Evolutionary conservation across 148 eudicot species (phyloP).

Genomic region (Diospyros kaki): DNA sequence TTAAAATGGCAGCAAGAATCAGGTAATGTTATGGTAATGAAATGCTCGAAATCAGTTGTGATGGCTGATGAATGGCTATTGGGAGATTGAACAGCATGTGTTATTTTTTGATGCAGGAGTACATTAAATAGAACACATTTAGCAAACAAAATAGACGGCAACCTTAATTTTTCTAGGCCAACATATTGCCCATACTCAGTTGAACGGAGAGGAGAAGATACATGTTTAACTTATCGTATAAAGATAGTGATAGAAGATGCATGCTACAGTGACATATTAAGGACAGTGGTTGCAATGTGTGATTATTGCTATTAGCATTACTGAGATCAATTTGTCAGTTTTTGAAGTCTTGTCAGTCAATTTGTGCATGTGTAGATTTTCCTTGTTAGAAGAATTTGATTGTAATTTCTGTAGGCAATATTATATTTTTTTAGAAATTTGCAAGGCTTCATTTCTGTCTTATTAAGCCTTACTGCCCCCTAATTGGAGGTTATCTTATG

Average conservation of each 20-base stretch:
- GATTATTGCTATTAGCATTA: not conserved
- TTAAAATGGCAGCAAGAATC: not conserved
- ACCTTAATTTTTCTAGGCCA: not conserved
- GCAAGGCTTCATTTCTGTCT: not conserved
- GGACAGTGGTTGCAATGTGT: not conserved
- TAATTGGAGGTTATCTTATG: not conserved
- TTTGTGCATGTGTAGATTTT: not conserved
- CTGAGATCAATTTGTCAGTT: not conserved
- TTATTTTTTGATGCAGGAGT: not conserved
- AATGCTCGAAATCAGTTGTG: not conserved
- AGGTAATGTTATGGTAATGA: not conserved
- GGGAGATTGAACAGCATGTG: not conserved
- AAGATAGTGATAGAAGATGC: not conserved
- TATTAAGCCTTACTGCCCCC: constrained; percentile 1
- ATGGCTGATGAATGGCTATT: not conserved
- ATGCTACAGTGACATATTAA: not conserved
- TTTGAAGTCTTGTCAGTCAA: not conserved
- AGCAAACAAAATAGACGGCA: not conserved
- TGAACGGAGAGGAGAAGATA: not conserved
- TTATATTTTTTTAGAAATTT: not conserved
- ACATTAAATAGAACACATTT: too few species aligned
- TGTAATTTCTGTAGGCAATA: not conserved
- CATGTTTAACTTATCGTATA: too few species aligned
- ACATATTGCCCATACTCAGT: not conserved
- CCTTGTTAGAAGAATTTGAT: not conserved